Conservation (phyloP, 768 basidiomycete species). For the Calocera cornea region DNA sequence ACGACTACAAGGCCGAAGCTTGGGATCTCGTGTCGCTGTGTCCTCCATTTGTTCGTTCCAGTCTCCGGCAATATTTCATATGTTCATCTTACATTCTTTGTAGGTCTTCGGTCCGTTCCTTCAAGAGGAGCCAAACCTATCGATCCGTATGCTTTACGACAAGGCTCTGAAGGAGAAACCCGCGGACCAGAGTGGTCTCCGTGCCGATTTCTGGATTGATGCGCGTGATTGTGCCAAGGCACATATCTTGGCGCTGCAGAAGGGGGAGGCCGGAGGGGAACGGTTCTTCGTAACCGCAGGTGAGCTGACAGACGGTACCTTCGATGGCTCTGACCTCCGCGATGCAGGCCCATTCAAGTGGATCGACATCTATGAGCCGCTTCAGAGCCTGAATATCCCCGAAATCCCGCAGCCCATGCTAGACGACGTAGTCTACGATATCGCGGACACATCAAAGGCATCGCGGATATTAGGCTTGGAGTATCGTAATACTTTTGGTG, state of each 20-base stretch:
- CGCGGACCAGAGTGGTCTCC: neutral
- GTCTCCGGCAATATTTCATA: neutral
- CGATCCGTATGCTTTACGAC: constrained; percentile 27
- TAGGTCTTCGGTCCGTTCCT: constrained; percentile 27
- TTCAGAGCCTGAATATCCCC: neutral
- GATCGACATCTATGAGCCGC: constrained; percentile 8
- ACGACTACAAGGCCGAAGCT: constrained; percentile 12
- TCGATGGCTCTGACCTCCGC: neutral
- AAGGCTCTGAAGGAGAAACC: neutral
- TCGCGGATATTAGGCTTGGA: neutral
- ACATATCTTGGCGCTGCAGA: constrained; percentile 9
- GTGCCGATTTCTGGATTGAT: neutral
- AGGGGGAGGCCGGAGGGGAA: neutral
- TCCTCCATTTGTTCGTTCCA: constrained; percentile 16
- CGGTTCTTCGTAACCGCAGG: constrained; percentile 8
- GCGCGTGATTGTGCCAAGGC: neutral
- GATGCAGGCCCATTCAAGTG: constrained; percentile 8
- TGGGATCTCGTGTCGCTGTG: constrained; percentile 20
- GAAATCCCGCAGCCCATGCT: neutral
- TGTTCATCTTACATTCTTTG: neutral
- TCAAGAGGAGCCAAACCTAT: constrained; percentile 22
- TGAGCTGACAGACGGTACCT: neutral
- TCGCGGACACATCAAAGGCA: neutral
- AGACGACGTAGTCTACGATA: neutral
- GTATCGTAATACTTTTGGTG: neutral